These are phyloP conservation scores for Colletotrichum eremochloae DNA, from an alignment of 2,329 filamentous ascomycete species.

Conservation along the genomic window DNA sequence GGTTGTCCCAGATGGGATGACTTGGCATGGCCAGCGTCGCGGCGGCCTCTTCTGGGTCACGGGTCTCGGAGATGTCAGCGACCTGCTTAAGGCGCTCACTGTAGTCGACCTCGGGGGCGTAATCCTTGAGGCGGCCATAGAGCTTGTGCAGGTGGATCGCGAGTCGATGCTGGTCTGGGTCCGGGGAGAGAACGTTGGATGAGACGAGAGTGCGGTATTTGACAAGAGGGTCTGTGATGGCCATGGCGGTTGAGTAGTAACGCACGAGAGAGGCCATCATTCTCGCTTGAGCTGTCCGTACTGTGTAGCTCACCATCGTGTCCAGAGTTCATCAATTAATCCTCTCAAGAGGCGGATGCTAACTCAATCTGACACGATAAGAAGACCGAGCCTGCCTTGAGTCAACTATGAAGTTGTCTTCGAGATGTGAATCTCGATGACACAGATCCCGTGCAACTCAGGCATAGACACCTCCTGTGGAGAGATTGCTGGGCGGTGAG, in stretches of 20 bases:
- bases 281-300: constrained; percentile 40
- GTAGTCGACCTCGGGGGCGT: constrained; percentile 80
- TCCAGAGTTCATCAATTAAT: not conserved
- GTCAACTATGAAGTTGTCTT: not conserved
- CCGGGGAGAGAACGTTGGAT: constrained; percentile 75
- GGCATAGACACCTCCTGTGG: not conserved
- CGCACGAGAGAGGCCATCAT: constrained; percentile 15
- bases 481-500: not conserved
- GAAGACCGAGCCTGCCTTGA: not conserved
- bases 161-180: constrained; percentile 78
- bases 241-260: constrained; percentile 62
- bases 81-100: constrained; percentile 73
- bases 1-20: constrained; percentile 71
- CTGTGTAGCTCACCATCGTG: constrained; percentile 37
- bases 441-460: not conserved
- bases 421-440: not conserved
- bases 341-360: no score
- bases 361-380: no score
- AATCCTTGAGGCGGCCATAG: constrained; percentile 82
- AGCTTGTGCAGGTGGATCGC: constrained; percentile 83
- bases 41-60: constrained; percentile 47
- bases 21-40: constrained; percentile 61
- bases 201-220: constrained; percentile 80
- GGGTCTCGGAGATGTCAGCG: constrained; percentile 58
- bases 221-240: constrained; percentile 79